A percentile compares a stretch with the other conserved stretches of the same genome.
These are phyloP conservation scores for Stagonosporopsis chrysanthemi DNA, from an alignment of 2,329 filamentous ascomycete genomes.

Conservation along the genomic window DNA sequence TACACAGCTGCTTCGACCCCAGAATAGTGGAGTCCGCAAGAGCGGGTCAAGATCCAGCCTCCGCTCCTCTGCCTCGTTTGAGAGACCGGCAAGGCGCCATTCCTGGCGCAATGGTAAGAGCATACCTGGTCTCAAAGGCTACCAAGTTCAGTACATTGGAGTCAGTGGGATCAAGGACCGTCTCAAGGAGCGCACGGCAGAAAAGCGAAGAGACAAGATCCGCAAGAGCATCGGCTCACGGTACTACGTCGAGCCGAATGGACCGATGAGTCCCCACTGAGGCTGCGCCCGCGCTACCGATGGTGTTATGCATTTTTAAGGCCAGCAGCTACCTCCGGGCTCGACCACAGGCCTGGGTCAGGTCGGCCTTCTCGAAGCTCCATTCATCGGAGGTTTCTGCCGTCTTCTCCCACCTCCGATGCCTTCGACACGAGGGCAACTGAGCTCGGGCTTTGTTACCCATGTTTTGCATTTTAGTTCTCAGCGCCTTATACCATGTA, in stretches of 20 bases:
- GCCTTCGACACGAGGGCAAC: constrained; percentile 2
- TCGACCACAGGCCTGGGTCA: constrained; percentile 10
- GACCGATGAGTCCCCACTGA: constrained; percentile 13
- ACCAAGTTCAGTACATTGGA: constrained; percentile 61
- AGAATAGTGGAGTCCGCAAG: constrained; percentile 36
- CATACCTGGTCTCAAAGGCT: constrained; percentile 53
- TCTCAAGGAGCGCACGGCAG: constrained; percentile 56
- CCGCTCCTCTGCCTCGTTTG: constrained; percentile 26
- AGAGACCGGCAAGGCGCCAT: constrained; percentile 21
- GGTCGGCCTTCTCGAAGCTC: constrained; percentile 12
- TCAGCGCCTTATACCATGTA: constrained; percentile 18
- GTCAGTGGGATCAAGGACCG: constrained; percentile 59
- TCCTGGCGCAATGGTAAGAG: constrained; percentile 43
- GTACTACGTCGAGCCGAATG: constrained; percentile 45
- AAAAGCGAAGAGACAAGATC: constrained; percentile 61
- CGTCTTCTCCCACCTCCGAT: background rate
- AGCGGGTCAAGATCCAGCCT: constrained; percentile 29
- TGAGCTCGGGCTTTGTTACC: constrained; percentile 8
- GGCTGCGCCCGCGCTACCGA: constrained; percentile 1
- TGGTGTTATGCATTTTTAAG: constrained; percentile 10
- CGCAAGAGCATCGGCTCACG: constrained; percentile 62
- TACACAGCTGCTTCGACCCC: constrained; percentile 28
- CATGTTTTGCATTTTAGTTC: constrained; percentile 10
- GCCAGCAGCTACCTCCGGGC: background rate
- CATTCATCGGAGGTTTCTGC: constrained; percentile 2